Percentiles rank a stretch among this genome's conserved stretches.
phyloP scores from a whole-genome alignment of 2,329 filamentous ascomycete genomes.

The Harringtonia lauricola region DNA sequence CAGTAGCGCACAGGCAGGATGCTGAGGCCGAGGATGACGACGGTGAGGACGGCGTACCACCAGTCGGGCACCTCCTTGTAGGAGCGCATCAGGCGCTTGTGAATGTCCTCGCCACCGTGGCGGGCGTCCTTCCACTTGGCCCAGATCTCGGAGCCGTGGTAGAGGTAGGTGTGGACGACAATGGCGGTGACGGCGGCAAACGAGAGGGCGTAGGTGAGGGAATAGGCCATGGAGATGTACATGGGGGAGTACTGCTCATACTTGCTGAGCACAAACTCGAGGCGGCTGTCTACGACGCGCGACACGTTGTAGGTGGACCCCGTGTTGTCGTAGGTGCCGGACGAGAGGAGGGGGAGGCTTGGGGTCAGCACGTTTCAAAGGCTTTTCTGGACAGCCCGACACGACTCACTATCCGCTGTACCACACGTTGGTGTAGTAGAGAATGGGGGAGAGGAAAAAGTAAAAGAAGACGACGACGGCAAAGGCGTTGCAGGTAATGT shows the following conservation, averaged over 20 bases:
- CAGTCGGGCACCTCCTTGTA: conserved; percentile 35
- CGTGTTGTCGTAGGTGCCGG: conserved; percentile 38
- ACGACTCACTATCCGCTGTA: conserved; percentile 31
- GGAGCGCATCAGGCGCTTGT: conserved; percentile 32
- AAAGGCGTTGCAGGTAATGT: conserved; percentile 52
- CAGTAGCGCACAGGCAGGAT: conserved; percentile 19
- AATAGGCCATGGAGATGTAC: conserved; percentile 37
- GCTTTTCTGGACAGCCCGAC: not conserved
- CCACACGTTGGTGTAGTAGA: conserved; percentile 51
- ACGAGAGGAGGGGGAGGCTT: conserved; percentile 38
- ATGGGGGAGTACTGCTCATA: conserved; percentile 41
- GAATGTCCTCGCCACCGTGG: conserved; percentile 22
- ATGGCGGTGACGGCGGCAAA: conserved; percentile 43
- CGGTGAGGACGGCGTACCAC: conserved; percentile 20
- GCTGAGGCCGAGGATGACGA: conserved; percentile 17
- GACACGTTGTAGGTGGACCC: conserved; percentile 36
- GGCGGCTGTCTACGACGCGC: conserved; percentile 28
- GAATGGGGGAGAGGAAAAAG: conserved; percentile 40
- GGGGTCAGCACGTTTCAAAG: no score
- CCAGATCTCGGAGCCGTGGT: conserved; percentile 41
- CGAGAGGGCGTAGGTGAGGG: conserved; percentile 42
- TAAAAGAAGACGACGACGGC: conserved; percentile 41
- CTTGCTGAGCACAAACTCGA: conserved; percentile 32
- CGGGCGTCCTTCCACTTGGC: conserved; percentile 27
- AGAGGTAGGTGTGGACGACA: conserved; percentile 38